These are phyloP conservation scores for Xylaria sp. DNA, from an alignment of 2,329 filamentous ascomycete genomes.

Conservation along the genomic window DNA sequence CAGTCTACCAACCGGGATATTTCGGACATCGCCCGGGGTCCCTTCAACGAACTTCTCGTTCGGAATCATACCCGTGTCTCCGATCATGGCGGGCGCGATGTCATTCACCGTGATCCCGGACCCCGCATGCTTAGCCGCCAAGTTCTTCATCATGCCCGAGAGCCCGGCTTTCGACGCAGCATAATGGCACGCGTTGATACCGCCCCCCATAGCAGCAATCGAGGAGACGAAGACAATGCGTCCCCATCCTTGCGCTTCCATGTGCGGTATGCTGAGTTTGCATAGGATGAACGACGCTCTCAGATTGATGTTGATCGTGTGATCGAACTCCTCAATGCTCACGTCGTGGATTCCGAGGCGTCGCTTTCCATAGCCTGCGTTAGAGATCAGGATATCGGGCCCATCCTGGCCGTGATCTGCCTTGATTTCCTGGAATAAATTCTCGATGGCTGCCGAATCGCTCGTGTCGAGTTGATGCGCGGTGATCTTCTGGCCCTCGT, in stretches of 20 bases:
- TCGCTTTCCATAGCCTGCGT: constrained; percentile 62
- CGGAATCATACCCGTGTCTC: constrained; percentile 58
- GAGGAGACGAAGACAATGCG: constrained; percentile 60
- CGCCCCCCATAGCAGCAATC: constrained; percentile 57
- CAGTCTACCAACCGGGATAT: constrained; percentile 54
- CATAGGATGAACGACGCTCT: constrained; percentile 57
- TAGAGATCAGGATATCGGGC: constrained; percentile 60
- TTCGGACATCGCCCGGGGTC: constrained; percentile 53
- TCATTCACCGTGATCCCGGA: constrained; percentile 62
- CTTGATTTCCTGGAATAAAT: constrained; percentile 51
- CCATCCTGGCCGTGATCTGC: constrained; percentile 44
- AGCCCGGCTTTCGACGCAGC: constrained; percentile 58
- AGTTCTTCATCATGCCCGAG: constrained; percentile 60
- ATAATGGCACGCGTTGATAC: constrained; percentile 58
- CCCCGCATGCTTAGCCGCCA: constrained; percentile 53
- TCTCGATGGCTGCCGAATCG: constrained; percentile 46
- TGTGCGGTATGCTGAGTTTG: constrained; percentile 55
- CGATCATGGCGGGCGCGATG: constrained; percentile 65
- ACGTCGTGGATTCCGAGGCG: constrained; percentile 53
- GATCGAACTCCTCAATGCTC: constrained; percentile 58
- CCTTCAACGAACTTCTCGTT: constrained; percentile 45
- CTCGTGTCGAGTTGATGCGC: constrained; percentile 55
- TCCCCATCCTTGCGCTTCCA: constrained; percentile 57
- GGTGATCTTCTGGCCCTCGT: constrained; percentile 39
- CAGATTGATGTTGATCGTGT: constrained; percentile 57